phyloP scores from a whole-genome alignment of 2,329 filamentous ascomycete genomes.

The Trichoderma aggressivum region DNA sequence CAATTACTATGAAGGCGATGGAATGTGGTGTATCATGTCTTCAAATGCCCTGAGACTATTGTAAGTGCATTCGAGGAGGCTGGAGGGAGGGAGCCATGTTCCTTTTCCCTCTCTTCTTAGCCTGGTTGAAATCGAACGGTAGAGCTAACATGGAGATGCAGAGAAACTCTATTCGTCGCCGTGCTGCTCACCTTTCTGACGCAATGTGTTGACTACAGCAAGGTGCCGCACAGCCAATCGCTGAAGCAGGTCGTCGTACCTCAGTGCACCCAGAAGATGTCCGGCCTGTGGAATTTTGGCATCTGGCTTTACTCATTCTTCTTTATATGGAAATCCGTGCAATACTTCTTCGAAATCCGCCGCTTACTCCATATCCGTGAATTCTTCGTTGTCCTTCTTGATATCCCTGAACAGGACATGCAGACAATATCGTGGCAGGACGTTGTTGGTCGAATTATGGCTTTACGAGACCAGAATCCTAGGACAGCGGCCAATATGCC shows the following conservation, averaged over 20 bases:
- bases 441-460: conserved; percentile 80
- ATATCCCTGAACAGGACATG: conserved; percentile 79
- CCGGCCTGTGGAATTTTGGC: conserved; percentile 69
- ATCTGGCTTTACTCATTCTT: conserved; percentile 85
- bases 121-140: background rate
- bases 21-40: conserved; percentile 79
- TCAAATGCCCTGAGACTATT: conserved; percentile 68
- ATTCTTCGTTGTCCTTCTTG: conserved; percentile 79
- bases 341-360: conserved; percentile 69
- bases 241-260: conserved; percentile 58
- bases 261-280: conserved; percentile 74
- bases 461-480: conserved; percentile 80
- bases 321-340: conserved; percentile 76
- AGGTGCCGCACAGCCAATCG: conserved; percentile 62
- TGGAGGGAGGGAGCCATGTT: background rate
- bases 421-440: conserved; percentile 95
- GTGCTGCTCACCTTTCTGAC: conserved; percentile 78
- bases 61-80: conserved; percentile 44
- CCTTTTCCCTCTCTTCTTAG: background rate
- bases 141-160: conserved; percentile 31
- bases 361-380: conserved; percentile 75
- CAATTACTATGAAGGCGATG: conserved; percentile 77
- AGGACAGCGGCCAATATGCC: conserved; percentile 63
- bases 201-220: conserved; percentile 80
- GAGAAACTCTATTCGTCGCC: conserved; percentile 78